These are phyloP conservation scores for Butyriboletus loyo DNA, from an alignment of 768 basidiomycete genomes.

Conservation along the genomic window DNA sequence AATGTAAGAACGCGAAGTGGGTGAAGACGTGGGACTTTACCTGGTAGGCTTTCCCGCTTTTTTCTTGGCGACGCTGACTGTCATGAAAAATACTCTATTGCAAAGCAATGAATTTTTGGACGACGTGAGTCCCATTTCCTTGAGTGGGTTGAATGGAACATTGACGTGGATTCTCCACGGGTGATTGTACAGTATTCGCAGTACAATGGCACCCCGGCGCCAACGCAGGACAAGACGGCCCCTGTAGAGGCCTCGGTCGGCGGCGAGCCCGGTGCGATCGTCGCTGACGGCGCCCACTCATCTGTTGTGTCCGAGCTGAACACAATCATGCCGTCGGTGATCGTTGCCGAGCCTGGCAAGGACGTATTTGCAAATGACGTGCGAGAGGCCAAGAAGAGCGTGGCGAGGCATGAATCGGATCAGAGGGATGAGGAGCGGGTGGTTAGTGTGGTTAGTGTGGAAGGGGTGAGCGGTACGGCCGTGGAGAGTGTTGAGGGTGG, in stretches of 20 bases:
- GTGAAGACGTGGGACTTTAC: conserved; percentile 95
- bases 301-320: conserved; percentile 21
- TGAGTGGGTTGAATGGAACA: neutral
- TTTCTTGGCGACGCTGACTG: neutral
- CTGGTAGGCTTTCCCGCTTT: conserved; percentile 49
- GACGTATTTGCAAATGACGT: conserved; percentile 64
- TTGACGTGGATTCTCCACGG: neutral
- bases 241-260: conserved; percentile 45
- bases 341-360: conserved; percentile 67
- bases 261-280: conserved; percentile 51
- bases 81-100: neutral
- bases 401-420: conserved; percentile 9
- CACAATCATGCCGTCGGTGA: conserved; percentile 44
- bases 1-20: conserved; percentile 80
- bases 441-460: conserved; percentile 32
- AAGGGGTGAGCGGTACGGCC: neutral
- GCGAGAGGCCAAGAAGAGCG: conserved; percentile 46
- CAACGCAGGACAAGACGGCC: conserved; percentile 38
- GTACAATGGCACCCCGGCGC: conserved; percentile 40
- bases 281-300: conserved; percentile 43
- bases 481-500: neutral
- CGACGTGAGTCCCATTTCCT: conserved; percentile 43
- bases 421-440: conserved; percentile 27
- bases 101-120: conserved; percentile 65
- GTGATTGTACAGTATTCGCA: conserved; percentile 50